Base-by-base conservation (phyloP, 768 basidiomycete species). In the Mycena maculata region DNA sequence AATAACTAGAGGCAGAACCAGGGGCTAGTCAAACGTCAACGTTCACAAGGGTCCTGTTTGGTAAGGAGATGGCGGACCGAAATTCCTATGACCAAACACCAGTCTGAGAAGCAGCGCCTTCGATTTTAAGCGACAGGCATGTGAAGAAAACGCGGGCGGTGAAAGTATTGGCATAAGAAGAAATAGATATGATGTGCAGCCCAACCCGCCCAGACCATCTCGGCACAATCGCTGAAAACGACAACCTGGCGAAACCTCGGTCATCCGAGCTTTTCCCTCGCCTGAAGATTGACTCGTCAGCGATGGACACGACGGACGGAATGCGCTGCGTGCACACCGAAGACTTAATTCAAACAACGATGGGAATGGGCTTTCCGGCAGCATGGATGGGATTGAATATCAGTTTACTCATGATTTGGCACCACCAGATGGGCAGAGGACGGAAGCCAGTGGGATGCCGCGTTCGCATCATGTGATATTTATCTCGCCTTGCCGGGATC, bases 201-300 rank as follows among this genome's bases (percentile, higher is more conserved):
- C 58, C 58, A 60, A 20, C 48, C 45, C 49, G 70, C 53, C 41
- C 20, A 53, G 52, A 59, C 28, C 52, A 66, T 72, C 54, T 70
- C 70, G 61, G 65, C 63, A 36, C 64, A 54, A 59, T 52, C 60
- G 48, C 39, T 47, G 49, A 63, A 63, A 62, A 60, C 23, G 45
- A 44, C 44, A 67, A 57, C 57, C 68, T 68, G 72, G 74, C 60
- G 72, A 76, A 78, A 74, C 67, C 65, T 74, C 73, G 75, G 73
- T 23, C 55, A 53, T 60, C 76, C 75, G 76, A 74, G 71, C 68
- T 78, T 77, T 75, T 69, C 68, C 76, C 77, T 54, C 23, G 18
- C 15, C 16, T 47, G 57, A 47, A 27, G 33, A 36, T 16, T 20
- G 6, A 27, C 53, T 56, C 9, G 47, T 64, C 48, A 63, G 41